Evolutionary conservation across 441 rosid genomes (phyloP).

Genomic region (Populus hybrid): DNA sequence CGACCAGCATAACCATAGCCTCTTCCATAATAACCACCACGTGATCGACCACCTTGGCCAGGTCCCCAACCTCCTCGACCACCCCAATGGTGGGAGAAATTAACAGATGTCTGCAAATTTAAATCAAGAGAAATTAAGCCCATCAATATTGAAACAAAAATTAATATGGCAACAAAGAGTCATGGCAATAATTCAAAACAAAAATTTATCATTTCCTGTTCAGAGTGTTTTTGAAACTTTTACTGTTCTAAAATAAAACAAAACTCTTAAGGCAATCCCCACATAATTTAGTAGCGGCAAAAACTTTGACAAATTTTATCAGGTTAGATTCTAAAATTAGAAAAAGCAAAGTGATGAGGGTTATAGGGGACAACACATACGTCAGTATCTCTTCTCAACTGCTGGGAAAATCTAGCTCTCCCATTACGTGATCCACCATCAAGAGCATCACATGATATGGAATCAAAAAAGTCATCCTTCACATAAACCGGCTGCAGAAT

Average conservation of each 20-base stretch:
- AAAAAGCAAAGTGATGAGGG: background rate
- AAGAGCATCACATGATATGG: slow-evolving; percentile 47
- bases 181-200: background rate
- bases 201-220: background rate
- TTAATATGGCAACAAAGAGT: too few relatives aligned
- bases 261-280: background rate
- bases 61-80: slow-evolving; percentile 43
- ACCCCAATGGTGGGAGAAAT: slow-evolving; percentile 42
- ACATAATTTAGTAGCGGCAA: background rate
- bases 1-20: slow-evolving; percentile 27
- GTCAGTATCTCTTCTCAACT: background rate
- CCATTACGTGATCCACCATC: background rate
- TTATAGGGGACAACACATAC: background rate
- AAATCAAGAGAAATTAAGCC: background rate
- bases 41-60: slow-evolving; percentile 33
- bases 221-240: background rate
- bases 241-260: background rate
- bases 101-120: slow-evolving; percentile 44
- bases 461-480: slow-evolving; percentile 78
- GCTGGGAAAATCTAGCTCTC: background rate
- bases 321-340: background rate
- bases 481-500: slow-evolving; percentile 51
- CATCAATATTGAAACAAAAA: too few relatives aligned
- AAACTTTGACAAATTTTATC: background rate
- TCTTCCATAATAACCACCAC: slow-evolving; percentile 31